Percentiles rank a stretch among this genome's conserved stretches.
phyloP scores from a whole-genome alignment of 768 basidiomycete genomes.

The Peribolospora baueri region DNA sequence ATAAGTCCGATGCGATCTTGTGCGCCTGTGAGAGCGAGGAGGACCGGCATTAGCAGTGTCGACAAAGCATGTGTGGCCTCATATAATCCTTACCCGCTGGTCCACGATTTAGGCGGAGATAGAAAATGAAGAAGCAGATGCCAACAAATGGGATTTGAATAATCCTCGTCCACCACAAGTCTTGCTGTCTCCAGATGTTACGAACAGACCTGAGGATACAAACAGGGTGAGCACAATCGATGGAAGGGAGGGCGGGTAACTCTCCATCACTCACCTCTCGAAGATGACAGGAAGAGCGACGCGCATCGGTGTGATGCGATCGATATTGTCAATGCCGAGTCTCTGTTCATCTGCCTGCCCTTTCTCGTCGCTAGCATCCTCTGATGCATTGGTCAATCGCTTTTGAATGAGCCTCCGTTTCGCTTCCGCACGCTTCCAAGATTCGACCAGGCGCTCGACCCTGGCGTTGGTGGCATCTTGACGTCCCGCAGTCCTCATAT shows the following conservation, averaged over 20 bases:
- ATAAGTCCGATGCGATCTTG: constrained; percentile 12
- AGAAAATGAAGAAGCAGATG: constrained; percentile 12
- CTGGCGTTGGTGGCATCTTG: constrained; percentile 1
- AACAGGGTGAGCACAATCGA: background rate
- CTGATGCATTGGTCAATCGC: no score
- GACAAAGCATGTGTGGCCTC: background rate
- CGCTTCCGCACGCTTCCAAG: background rate
- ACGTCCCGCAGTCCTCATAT: background rate
- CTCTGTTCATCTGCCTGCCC: no score
- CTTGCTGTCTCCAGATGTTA: constrained; percentile 12
- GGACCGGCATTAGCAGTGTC: background rate
- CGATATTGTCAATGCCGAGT: no score
- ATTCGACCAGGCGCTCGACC: constrained; percentile 1
- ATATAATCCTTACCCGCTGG: constrained; percentile 1
- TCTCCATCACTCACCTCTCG: no score
- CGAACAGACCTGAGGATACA: background rate
- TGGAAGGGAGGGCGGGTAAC: background rate
- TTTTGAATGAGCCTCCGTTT: background rate
- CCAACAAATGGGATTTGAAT: constrained; percentile 10
- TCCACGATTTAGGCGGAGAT: constrained; percentile 6
- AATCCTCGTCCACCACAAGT: constrained; percentile 10
- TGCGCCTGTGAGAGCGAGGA: background rate
- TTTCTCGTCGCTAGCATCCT: no score
- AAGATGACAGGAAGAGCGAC: no score
- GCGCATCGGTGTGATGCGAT: no score